Base-by-base conservation (phyloP, 345 rosid genomes). In the Hibiscus trionum region DNA sequence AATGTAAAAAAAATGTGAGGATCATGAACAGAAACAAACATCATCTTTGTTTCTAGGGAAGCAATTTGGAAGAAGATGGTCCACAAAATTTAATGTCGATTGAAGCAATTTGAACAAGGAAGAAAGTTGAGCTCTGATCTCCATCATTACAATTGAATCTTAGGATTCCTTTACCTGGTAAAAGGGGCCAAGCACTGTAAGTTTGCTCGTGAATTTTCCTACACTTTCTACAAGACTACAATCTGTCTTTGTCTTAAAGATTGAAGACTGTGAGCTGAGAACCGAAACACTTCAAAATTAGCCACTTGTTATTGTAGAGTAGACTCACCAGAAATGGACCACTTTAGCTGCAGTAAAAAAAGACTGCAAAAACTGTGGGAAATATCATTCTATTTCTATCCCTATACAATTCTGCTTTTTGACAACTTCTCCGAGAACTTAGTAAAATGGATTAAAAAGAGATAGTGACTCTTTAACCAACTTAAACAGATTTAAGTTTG, bases 1-100 rank as follows among this genome's bases (percentile, higher is more conserved):
- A 33, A 33, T 31, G 35, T 31, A 31, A 31, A 31, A 31, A 31
- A 31, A 31, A 31, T 33, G 37, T 33, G 6, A 33, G 31, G 37
- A 33, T 33, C 37, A 33, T 33, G 6, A 33, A 33, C 37, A 33
- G 37, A 33, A 33, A 33, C 37, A 33, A 33, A 5, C 37, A 33
- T 33, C 37, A 33, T 33, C 37, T 33, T 33, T 33, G 37, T 33
- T 33, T 33, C 37, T 33, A 33, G 37, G 57, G 21, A 44, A 44
- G 44, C 66, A 61, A 31, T 29, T 11, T 11, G 17, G n/a, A 16
- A 27, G 44, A 61, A 31, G 33, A 15, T 44, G 58, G 68, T 72
- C 75, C 69, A 47, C 69, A 17, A 8, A 72, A 27, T 72, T 72
- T 10, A 47, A 72, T 49, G 66, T 11, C 37, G 21, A 17, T 11